A percentile compares a stretch with the other conserved stretches of the same genome.
phyloP scores from a whole-genome alignment of 805 yeast species.

The Ogataea angusta region DNA sequence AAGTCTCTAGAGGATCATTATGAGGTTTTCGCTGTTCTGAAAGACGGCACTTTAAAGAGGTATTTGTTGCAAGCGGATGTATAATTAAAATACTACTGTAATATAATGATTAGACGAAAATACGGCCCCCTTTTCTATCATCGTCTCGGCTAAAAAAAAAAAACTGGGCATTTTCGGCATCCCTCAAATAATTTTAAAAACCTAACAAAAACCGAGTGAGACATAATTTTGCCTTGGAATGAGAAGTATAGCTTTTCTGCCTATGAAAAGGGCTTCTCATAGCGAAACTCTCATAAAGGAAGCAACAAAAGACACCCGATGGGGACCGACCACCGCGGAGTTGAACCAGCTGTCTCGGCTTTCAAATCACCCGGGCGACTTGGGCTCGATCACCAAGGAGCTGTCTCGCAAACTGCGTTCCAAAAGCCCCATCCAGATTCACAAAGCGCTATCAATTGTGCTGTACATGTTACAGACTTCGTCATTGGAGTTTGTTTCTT shows the following conservation, averaged over 20 bases:
- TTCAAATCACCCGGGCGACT: conserved; percentile 39
- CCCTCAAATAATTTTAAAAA: not conserved
- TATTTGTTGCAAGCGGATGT: not conserved
- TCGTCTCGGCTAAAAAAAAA: not conserved
- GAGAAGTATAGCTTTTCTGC: conserved; percentile 26
- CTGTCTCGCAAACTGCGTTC: conserved; percentile 40
- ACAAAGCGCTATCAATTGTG: conserved; percentile 52
- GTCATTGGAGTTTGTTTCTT: conserved; percentile 44
- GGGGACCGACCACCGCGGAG: conserved; percentile 54
- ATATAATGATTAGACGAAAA: not conserved
- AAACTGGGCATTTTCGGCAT: not conserved
- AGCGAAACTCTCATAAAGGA: conserved; percentile 33
- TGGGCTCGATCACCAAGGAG: conserved; percentile 38
- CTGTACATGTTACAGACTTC: conserved; percentile 53
- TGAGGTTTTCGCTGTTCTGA: not conserved
- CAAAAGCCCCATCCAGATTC: conserved; percentile 37
- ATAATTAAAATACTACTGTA: not conserved
- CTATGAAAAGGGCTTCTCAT: conserved; percentile 29
- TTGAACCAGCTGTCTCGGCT: conserved; percentile 49
- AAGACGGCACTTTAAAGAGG: not conserved
- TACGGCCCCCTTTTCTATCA: not conserved
- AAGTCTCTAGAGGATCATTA: not conserved
- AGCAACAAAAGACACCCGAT: conserved; percentile 48
- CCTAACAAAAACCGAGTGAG: not conserved
- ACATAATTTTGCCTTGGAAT: conserved; percentile 10